phyloP scores from a whole-genome alignment of 257 asterid genomes.

The Solanum appendiculatum region DNA sequence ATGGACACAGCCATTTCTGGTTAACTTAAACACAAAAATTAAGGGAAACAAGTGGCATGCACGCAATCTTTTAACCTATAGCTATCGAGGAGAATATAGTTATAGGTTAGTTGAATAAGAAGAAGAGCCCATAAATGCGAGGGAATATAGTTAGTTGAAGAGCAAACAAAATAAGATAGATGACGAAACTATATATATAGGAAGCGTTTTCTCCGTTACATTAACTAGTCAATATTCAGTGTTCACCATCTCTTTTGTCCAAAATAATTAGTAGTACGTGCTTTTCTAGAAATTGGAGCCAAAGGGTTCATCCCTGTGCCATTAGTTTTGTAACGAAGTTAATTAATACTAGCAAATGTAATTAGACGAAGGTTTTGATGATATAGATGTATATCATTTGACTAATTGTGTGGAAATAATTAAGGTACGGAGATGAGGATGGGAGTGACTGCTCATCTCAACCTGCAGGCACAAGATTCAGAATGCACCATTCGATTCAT shows the following conservation, averaged over 20 bases:
- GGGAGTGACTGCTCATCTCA: slow-evolving; percentile 32
- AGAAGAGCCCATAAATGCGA: too few species aligned
- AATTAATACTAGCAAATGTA: not conserved
- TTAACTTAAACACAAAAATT: not conserved
- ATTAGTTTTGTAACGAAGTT: too few species aligned
- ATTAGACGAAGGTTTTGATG: not conserved
- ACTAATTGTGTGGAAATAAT: not conserved
- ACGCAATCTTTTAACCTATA: slow-evolving; percentile 43
- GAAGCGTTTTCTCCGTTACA: too few species aligned
- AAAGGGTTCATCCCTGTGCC: too few species aligned
- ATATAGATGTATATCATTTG: not conserved
- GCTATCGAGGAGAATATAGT: too few species aligned
- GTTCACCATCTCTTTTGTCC: not conserved
- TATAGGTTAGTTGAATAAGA: too few species aligned
- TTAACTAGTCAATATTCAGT: too few species aligned
- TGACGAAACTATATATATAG: too few species aligned
- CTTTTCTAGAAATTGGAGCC: not conserved
- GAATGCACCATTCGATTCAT: slow-evolving; percentile 83
- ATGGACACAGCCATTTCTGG: not conserved
- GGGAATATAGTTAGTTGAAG: not conserved
- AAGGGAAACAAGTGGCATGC: slow-evolving; percentile 41
- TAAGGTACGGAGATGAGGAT: slow-evolving; percentile 26
- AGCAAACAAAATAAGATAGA: too few species aligned
- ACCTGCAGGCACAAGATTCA: slow-evolving; percentile 12
- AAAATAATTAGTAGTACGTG: not conserved